A percentile compares a stretch with the other conserved stretches of the same genome.
These are phyloP conservation scores for Magnaporthales sp. DNA, from an alignment of 2,329 filamentous ascomycete species.

Conservation along the genomic window DNA sequence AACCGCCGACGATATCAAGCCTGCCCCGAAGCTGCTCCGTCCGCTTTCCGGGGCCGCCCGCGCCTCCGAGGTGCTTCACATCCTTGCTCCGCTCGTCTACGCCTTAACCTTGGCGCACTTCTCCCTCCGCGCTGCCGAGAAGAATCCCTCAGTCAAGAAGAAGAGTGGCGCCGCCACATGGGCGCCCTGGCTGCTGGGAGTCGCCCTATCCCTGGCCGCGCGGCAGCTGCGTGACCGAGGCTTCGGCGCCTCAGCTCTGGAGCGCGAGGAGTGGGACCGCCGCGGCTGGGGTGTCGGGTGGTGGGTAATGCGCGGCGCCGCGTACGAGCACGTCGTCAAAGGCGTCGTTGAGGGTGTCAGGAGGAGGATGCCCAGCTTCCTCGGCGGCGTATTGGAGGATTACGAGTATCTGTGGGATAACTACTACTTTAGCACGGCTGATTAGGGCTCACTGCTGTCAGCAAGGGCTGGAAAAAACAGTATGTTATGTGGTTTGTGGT, in stretches of 20 bases:
- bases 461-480: neutral
- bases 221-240: conserved; percentile 72
- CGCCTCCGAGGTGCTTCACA: conserved; percentile 83
- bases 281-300: conserved; percentile 85
- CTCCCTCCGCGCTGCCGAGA: conserved; percentile 37
- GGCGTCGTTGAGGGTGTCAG: conserved; percentile 63
- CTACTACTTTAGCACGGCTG: conserved; percentile 72
- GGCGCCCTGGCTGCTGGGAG: conserved; percentile 83
- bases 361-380: conserved; percentile 68
- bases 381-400: conserved; percentile 83
- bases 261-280: conserved; percentile 82
- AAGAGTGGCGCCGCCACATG: conserved; percentile 44
- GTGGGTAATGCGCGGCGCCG: conserved; percentile 96
- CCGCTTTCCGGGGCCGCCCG: conserved; percentile 65
- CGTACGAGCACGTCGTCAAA: conserved; percentile 88
- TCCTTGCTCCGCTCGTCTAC: conserved; percentile 80
- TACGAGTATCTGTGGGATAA: conserved; percentile 98
- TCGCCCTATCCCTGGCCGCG: conserved; percentile 79
- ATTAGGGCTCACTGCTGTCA: neutral
- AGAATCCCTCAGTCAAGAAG: conserved; percentile 3
- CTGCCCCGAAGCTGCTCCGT: conserved; percentile 78
- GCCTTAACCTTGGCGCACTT: conserved; percentile 70
- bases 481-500: neutral
- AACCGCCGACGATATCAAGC: conserved; percentile 93
- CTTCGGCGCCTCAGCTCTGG: conserved; percentile 74